A percentile compares a stretch with the other conserved stretches of the same genome.
Evolutionary conservation across 2,329 filamentous ascomycete genomes (phyloP).

Genomic region (Alternaria consortialis): DNA sequence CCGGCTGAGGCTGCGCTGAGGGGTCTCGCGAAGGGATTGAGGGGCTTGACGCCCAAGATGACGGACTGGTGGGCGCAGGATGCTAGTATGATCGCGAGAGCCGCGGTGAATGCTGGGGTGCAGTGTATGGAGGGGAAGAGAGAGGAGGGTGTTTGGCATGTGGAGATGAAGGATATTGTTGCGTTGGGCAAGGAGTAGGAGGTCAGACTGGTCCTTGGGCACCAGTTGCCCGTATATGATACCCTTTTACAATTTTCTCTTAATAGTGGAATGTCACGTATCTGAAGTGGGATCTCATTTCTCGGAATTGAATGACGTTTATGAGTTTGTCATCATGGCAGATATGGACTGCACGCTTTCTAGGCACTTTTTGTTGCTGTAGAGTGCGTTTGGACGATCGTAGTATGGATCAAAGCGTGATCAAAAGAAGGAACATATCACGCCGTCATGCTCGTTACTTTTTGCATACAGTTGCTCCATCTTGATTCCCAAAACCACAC

Average conservation of each 20-base stretch:
- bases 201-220: not conserved
- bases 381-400: too few species aligned
- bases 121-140: constrained; percentile 62
- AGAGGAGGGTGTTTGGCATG: constrained; percentile 67
- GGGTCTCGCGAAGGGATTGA: constrained; percentile 64
- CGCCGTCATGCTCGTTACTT: not conserved
- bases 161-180: constrained; percentile 71
- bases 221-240: not conserved
- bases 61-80: constrained; percentile 79
- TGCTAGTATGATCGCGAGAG: constrained; percentile 73
- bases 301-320: not conserved
- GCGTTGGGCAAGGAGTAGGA: constrained; percentile 63
- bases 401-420: not conserved
- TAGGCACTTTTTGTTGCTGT: too few species aligned
- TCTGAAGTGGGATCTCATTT: not conserved
- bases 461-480: not conserved
- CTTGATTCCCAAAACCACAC: not conserved
- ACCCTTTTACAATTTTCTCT: not conserved
- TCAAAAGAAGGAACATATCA: not conserved
- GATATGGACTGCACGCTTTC: too few species aligned
- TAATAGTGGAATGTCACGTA: fast-evolving
- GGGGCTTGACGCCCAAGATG: constrained; percentile 54
- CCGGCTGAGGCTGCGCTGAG: constrained; percentile 66
- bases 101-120: constrained; percentile 68
- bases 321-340: not conserved